Conservation (phyloP, 2,329 filamentous ascomycete genomes). For the Aspergillus piperis region DNA sequence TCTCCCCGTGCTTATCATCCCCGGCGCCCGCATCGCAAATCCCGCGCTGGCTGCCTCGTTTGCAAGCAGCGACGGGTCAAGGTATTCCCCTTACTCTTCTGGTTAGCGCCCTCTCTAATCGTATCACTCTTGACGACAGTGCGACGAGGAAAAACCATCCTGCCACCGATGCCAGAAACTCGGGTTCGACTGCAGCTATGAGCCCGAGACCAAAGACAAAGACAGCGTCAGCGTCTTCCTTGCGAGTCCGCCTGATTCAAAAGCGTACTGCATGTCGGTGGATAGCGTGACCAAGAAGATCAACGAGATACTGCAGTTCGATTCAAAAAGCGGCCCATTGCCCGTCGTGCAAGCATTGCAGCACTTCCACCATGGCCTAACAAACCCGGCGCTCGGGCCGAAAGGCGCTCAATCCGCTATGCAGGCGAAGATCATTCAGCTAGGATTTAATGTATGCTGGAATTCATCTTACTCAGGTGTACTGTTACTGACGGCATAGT, state of each 20-base stretch:
- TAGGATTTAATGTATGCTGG: constrained; percentile 34
- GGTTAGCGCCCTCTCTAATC: neutral
- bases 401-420: constrained; percentile 20
- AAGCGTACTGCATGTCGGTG: constrained; percentile 25
- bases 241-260: constrained; percentile 16
- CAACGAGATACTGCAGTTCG: constrained; percentile 26
- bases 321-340: neutral
- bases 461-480: neutral
- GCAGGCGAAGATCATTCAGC: constrained; percentile 27
- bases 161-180: constrained; percentile 36
- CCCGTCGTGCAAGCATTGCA: constrained; percentile 27
- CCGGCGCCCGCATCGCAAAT: constrained; percentile 38
- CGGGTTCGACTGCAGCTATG: constrained; percentile 34
- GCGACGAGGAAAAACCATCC: constrained; percentile 37
- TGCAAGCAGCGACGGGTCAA: constrained; percentile 41
- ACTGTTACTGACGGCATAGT: constrained; percentile 19
- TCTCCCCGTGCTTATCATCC: constrained; percentile 29
- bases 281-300: constrained; percentile 24
- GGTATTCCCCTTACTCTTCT: constrained; percentile 20
- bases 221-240: constrained; percentile 11
- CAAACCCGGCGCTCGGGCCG: constrained; percentile 18
- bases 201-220: constrained; percentile 4
- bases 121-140: constrained; percentile 21
- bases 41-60: constrained; percentile 34
- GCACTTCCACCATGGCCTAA: constrained; percentile 30